Percentiles rank a stretch among this genome's conserved stretches.
Conservation (phyloP, 352 stramenopile species). For the Phytopythium litorale region DNA sequence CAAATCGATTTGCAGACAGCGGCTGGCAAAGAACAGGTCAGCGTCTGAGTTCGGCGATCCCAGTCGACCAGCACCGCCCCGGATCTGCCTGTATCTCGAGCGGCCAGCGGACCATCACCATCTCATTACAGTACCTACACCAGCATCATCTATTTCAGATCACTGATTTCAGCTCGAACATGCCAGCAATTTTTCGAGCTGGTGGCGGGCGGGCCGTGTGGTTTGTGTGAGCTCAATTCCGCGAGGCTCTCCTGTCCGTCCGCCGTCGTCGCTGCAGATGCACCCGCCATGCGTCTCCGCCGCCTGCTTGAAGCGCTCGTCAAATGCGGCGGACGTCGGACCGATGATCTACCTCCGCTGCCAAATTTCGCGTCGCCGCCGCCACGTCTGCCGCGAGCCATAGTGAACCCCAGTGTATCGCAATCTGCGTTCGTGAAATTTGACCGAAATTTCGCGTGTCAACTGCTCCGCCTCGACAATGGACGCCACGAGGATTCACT, state of each 20-base stretch:
- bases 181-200: slow-evolving; percentile 1
- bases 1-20: neutral
- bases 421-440: neutral
- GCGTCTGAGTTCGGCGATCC: neutral
- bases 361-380: neutral
- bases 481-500: neutral
- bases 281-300: neutral
- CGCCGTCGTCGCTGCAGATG: neutral
- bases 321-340: neutral
- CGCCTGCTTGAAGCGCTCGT: neutral
- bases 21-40: neutral
- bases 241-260: too few relatives aligned
- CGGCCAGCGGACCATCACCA: neutral
- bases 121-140: neutral
- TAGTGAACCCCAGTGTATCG: neutral
- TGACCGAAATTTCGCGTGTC: neutral
- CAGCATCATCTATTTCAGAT: too few relatives aligned
- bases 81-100: neutral
- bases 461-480: neutral
- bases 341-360: neutral
- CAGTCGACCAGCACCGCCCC: neutral
- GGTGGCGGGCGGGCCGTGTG: neutral
- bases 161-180: neutral
- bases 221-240: neutral
- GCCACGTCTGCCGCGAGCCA: neutral